Evolutionary conservation across 768 basidiomycete genomes (phyloP), one percentile per base, ranked within the genome.

Genomic region (Gymnopilus junonius): DNA sequence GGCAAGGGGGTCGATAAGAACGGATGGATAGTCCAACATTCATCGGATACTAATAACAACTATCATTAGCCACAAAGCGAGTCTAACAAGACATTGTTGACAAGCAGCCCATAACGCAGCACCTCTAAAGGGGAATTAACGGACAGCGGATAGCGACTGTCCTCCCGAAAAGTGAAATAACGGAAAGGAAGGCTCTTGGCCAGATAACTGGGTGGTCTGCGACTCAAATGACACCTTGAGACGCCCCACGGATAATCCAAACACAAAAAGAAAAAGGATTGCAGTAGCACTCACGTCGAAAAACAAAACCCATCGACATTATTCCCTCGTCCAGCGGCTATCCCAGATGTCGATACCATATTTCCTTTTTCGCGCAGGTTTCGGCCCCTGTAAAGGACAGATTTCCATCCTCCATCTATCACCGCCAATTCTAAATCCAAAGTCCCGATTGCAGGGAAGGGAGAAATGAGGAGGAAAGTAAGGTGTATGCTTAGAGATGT

Each of bases 151-250:
- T 51, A 17, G 48, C 48, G 31, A 25, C 45, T 53, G 34, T 8
- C 48, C 32, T 39, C 34, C 34, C 5, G 7, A 27, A 55, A 42
- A 14, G 59, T 15, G 20, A 31, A 21, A 53, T 53, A 23, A 29
- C 34, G 54, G 39, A 62, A 45, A 56, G 45, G 42, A 56, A 62
- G 55, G 54, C n/a, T 20, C 34, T 62, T 55, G 54, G 55, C 54
- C 61, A 56, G 54, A 62, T 48, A 39, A 35, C 54, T 34, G 61
- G 61, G 54, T 37, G 46, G 25, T 27, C 25, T 51, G 48, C 48
- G 15, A 29, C 29, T 51, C 8, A n/a, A n/a, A n/a, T 51, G 48
- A 29, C 29, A 17, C 8, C 48, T 51, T 37, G 58, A 59, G 54
- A 55, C 37, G n/a, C 37, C 5, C 61, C 45, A 55, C 60, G 29